A percentile compares a stretch with the other conserved stretches of the same genome.
These are phyloP conservation scores for Ascochyta pisi DNA, from an alignment of 2,329 filamentous ascomycete genomes.

Conservation along the genomic window DNA sequence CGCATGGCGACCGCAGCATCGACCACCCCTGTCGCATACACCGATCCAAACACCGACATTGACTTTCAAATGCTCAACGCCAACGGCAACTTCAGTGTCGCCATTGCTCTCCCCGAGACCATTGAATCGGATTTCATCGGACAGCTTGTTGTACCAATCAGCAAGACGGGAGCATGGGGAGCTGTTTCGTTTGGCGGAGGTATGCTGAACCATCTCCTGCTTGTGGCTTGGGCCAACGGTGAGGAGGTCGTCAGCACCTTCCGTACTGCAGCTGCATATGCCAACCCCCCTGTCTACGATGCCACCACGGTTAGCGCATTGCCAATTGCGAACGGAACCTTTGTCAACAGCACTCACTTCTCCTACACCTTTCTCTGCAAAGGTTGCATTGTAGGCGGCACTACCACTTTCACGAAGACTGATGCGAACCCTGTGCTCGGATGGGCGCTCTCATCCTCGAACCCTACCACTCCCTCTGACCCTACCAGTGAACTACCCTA, in stretches of 20 bases:
- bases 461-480: conserved; percentile 25
- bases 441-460: conserved; percentile 28
- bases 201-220: conserved; percentile 58
- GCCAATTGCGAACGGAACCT: conserved; percentile 60
- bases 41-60: conserved; percentile 21
- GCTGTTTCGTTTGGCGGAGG: conserved; percentile 56
- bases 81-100: conserved; percentile 15
- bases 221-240: conserved; percentile 59
- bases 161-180: conserved; percentile 48
- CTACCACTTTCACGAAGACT: conserved; percentile 35
- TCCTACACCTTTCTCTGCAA: conserved; percentile 62
- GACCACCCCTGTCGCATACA: conserved; percentile 18
- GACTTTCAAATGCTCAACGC: conserved; percentile 19
- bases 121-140: conserved; percentile 19
- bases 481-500: conserved; percentile 20
- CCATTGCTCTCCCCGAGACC: conserved; percentile 17
- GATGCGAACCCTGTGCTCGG: conserved; percentile 32
- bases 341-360: conserved; percentile 60
- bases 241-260: conserved; percentile 55
- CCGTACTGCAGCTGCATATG: conserved; percentile 55
- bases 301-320: conserved; percentile 53
- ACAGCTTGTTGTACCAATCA: conserved; percentile 20
- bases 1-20: conserved; percentile 9
- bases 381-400: conserved; percentile 40
- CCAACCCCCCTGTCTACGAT: conserved; percentile 52